Percentiles rank a stretch among this genome's conserved stretches.
phyloP scores from a whole-genome alignment of 139 green algal species.

The Ulvella scutata region DNA sequence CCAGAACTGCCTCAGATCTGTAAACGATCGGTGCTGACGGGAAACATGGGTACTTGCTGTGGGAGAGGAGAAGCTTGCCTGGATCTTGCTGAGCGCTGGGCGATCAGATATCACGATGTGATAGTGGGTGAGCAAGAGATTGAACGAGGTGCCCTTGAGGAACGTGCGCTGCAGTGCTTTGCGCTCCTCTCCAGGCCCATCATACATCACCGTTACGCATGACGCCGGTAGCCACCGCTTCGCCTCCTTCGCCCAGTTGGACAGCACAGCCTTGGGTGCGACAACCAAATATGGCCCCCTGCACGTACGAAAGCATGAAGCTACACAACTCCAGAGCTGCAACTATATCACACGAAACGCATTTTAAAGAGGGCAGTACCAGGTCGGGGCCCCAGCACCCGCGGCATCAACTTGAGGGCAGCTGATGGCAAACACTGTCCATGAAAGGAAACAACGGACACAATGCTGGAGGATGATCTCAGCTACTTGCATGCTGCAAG shows the following conservation, averaged over 20 bases:
- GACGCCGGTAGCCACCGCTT: conserved; percentile 29
- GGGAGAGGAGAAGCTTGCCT: not conserved
- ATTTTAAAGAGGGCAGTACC: no score
- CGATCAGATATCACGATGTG: conserved; percentile 56
- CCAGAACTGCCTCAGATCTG: not conserved
- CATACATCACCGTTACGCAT: conserved; percentile 31
- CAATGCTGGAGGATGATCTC: no score
- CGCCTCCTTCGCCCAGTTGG: conserved; percentile 50
- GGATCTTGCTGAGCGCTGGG: conserved; percentile 33
- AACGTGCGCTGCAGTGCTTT: conserved; percentile 17
- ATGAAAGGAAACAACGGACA: no score
- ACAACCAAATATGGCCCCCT: not conserved
- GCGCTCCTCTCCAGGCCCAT: conserved; percentile 35
- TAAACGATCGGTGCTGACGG: no score
- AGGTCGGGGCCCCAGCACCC: no score
- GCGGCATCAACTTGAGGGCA: no score
- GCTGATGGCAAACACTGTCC: no score
- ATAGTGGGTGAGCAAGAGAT: conserved; percentile 50
- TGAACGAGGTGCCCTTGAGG: conserved; percentile 30
- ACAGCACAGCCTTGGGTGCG: conserved; percentile 31
- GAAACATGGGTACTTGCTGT: no score
- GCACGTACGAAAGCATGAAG: not conserved
- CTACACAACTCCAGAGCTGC: no score
- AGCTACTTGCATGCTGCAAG: no score
- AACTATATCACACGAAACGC: no score